These are phyloP conservation scores for Debaryomycetaceae sp. DNA, from an alignment of 1,139 yeast species.

Conservation along the genomic window DNA sequence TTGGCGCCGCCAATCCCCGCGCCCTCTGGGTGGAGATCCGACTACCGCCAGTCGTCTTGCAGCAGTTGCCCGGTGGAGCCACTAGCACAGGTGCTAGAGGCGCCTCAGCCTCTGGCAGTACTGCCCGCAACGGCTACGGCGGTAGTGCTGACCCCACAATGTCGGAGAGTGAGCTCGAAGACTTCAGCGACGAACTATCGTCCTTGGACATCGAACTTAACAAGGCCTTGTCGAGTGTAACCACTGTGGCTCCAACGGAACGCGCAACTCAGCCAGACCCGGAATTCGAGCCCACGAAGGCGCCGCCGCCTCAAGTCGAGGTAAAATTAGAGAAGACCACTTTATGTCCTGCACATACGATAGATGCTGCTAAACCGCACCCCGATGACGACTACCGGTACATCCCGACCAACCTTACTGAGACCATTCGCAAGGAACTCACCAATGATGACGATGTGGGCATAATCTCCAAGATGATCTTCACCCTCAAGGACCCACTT, in stretches of 20 bases:
- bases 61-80: neutral
- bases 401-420: conserved; percentile 23
- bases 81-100: conserved; percentile 2
- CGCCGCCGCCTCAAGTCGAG: neutral
- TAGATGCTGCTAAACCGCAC: neutral
- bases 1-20: no score
- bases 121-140: neutral
- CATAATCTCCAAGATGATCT: conserved; percentile 25
- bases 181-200: conserved; percentile 9
- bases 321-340: neutral
- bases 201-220: conserved; percentile 17
- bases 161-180: conserved; percentile 5
- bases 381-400: conserved; percentile 15
- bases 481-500: conserved; percentile 29
- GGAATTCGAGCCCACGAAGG: neutral
- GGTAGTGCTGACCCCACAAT: neutral
- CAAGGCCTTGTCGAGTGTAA: conserved; percentile 10
- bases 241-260: conserved; percentile 3
- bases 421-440: conserved; percentile 20
- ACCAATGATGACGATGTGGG: conserved; percentile 19
- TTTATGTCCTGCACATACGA: conserved; percentile 1
- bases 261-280: conserved; percentile 3
- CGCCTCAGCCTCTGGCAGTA: conserved; percentile 1
- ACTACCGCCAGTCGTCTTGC: conserved; percentile 13
- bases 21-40: conserved; percentile 13